phyloP scores from a whole-genome alignment of 495 filamentous ascomycete species.

The Pseudotulostoma volvatum region DNA sequence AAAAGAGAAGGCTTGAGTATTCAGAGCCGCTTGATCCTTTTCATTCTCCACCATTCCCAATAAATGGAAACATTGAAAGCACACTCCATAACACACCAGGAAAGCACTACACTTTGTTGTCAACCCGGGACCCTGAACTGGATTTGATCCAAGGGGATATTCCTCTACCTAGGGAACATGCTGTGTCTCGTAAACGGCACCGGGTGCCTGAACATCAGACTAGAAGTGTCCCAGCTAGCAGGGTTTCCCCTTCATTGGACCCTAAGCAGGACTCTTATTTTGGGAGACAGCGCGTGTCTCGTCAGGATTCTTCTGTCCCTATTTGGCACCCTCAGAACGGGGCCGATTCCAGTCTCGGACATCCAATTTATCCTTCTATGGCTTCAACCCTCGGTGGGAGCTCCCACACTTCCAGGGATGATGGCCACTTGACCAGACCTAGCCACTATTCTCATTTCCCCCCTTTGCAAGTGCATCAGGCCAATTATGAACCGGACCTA shows the following conservation, averaged over 20 bases:
- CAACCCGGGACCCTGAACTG: not conserved
- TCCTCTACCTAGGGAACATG: not conserved
- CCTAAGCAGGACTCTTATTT: not conserved
- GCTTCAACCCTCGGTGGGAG: too few species aligned
- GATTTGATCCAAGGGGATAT: not conserved
- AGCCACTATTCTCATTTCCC: not conserved
- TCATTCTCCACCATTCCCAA: not conserved
- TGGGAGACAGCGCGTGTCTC: not conserved
- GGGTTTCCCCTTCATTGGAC: not conserved
- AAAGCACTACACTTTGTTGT: not conserved
- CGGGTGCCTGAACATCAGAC: not conserved
- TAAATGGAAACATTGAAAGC: not conserved
- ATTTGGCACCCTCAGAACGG: not conserved
- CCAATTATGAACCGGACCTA: not conserved
- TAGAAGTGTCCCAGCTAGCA: not conserved
- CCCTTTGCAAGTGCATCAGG: not conserved
- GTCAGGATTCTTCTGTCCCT: not conserved
- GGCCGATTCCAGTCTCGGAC: not conserved
- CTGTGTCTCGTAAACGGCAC: not conserved
- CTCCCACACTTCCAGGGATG: not conserved
- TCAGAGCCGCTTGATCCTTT: not conserved
- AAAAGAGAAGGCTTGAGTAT: conserved; percentile 2
- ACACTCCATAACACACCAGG: not conserved
- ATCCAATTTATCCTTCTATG: too few species aligned
- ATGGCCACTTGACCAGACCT: not conserved